Evolutionary conservation across 495 filamentous ascomycete genomes (phyloP), one percentile per base, ranked within the genome.

Genomic region (Trichoderma gamsii): DNA sequence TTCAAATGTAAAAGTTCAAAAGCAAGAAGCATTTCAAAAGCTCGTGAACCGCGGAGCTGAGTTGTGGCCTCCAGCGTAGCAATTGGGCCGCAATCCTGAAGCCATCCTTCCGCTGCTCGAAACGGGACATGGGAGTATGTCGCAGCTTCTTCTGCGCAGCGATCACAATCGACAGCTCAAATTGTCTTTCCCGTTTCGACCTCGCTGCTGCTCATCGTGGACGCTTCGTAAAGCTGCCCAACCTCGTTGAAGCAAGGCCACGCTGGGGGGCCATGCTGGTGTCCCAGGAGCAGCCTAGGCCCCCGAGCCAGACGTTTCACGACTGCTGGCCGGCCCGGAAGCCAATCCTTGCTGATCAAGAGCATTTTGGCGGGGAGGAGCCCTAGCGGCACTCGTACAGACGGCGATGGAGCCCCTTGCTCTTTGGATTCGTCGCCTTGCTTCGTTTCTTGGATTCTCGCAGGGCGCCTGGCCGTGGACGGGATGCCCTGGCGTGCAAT

Each of bases 311-410:
- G 25, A 61, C 56, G 56, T 61, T 61, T 61, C 56, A 61, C 56
- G 56, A 61, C 56, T 61, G 56, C 56, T 61, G 56, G 13, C 56
- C 56, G 56, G 56, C 25, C 56, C 56, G 25, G 56, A 61, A 61
- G 25, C 56, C 56, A 61, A 32, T 61, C 56, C 56, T 23, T 61
- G 56, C 13, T 18, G 56, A 61, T 61, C 56, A 61, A 61, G 56
- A 61, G 25, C 56, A 15, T 32, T 29, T 29, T 13, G 13, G 23
- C 23, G 56, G 27, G 56, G 25, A 29, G 16, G 13, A 29, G 23
- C 1, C 2, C 12, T 13, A 15, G 23, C 27, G 7, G 23, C 29
- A 49, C 44, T n/a, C 15, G 44, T 49, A 49, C 44, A n/a, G 44
- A 18, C 44, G 13, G 44, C 12, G 44, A 49, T 49, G 44, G 44